phyloP scores from a whole-genome alignment of 805 yeast genomes.

The Scheffersomyces lignosus region DNA sequence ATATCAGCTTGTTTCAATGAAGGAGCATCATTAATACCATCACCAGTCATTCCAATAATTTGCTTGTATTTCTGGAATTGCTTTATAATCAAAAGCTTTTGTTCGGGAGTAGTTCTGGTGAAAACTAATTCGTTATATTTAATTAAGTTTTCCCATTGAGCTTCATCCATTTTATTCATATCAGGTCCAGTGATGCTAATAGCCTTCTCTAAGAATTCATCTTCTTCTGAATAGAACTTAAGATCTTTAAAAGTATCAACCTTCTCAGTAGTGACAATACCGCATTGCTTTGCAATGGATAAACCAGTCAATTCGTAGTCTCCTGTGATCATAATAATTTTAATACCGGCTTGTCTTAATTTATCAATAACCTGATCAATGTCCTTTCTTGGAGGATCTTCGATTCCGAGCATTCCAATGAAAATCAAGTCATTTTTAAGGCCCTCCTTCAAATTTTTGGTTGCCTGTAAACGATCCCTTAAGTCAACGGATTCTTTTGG shows the following conservation, averaged over 20 bases:
- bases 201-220: slow-evolving; percentile 19
- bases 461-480: slow-evolving; percentile 10
- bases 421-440: slow-evolving; percentile 21
- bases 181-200: slow-evolving; percentile 36
- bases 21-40: slow-evolving; percentile 37
- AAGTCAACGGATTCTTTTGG: slow-evolving; percentile 12
- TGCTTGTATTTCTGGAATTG: slow-evolving; percentile 38
- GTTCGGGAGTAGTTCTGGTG: slow-evolving; percentile 48
- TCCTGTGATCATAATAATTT: slow-evolving; percentile 49
- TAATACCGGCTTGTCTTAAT: slow-evolving; percentile 41
- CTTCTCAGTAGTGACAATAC: slow-evolving; percentile 27
- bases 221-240: slow-evolving; percentile 6
- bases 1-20: slow-evolving; percentile 36
- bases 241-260: slow-evolving; percentile 19
- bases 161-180: slow-evolving; percentile 29
- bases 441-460: slow-evolving; percentile 13
- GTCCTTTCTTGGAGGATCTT: slow-evolving; percentile 44
- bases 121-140: slow-evolving; percentile 39
- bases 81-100: slow-evolving; percentile 49
- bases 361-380: slow-evolving; percentile 30
- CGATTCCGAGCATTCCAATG: slow-evolving; percentile 41
- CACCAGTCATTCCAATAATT: slow-evolving; percentile 37
- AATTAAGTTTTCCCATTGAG: slow-evolving; percentile 43
- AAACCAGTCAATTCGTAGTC: slow-evolving; percentile 54
- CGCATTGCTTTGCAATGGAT: slow-evolving; percentile 48